These are phyloP conservation scores for Aureobasidium subglaciale DNA, from an alignment of 2,329 filamentous ascomycete genomes.

Conservation along the genomic window DNA sequence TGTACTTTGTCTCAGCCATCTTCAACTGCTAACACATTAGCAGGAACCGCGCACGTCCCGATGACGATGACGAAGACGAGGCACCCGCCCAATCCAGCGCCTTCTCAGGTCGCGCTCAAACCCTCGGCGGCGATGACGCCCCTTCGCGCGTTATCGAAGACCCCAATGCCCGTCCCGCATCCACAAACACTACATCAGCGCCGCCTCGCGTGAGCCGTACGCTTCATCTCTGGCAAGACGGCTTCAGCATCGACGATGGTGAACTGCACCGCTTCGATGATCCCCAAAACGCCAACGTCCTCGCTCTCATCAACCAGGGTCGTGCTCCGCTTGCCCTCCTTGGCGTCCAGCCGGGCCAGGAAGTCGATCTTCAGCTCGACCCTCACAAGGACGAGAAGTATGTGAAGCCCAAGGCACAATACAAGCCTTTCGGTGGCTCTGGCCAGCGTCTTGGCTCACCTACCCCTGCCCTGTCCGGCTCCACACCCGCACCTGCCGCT, in stretches of 20 bases:
- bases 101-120: constrained; percentile 67
- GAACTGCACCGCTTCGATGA: constrained; percentile 72
- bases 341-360: constrained; percentile 66
- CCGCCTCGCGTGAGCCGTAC: constrained; percentile 54
- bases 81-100: constrained; percentile 30
- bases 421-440: constrained; percentile 65
- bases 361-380: constrained; percentile 69
- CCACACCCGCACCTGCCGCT: constrained; percentile 22
- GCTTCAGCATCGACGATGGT: constrained; percentile 79
- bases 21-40: neutral
- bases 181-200: constrained; percentile 25
- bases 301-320: constrained; percentile 69
- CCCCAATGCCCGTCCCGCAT: constrained; percentile 37
- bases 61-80: constrained; percentile 41
- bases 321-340: constrained; percentile 71
- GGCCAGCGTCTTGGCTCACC: constrained; percentile 72
- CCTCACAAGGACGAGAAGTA: constrained; percentile 71
- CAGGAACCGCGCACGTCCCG: constrained; percentile 55
- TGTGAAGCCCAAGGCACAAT: constrained; percentile 63
- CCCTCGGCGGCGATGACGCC: constrained; percentile 69
- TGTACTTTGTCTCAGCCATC: neutral
- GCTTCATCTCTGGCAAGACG: constrained; percentile 75
- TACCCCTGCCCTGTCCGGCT: constrained; percentile 54
- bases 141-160: constrained; percentile 64
- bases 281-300: constrained; percentile 62